phyloP scores from a whole-genome alignment of 2,329 filamentous ascomycete species.

The Aureobasidium sp. region DNA sequence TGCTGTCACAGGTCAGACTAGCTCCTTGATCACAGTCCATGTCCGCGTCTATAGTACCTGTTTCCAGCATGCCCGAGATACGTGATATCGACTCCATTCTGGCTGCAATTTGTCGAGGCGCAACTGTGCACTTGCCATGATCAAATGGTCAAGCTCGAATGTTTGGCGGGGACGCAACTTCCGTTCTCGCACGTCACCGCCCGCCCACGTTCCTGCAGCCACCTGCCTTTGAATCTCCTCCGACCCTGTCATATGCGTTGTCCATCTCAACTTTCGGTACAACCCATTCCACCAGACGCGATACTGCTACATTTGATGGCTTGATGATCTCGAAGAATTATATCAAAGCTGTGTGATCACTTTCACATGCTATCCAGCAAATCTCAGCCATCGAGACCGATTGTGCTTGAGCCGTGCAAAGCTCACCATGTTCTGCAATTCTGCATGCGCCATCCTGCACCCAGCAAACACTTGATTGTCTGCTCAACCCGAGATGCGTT shows the following conservation, averaged over 20 bases:
- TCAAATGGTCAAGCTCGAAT: conserved; percentile 2
- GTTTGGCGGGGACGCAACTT: conserved; percentile 1
- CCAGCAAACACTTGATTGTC: conserved; percentile 60
- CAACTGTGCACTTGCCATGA: not conserved
- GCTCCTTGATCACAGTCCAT: not conserved
- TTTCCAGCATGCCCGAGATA: conserved; percentile 90
- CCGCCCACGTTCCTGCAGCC: not conserved
- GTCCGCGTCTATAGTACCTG: conserved; percentile 48
- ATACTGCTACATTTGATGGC: not conserved
- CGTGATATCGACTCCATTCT: conserved; percentile 91
- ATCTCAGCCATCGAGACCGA: conserved; percentile 18
- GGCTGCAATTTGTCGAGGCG: not conserved
- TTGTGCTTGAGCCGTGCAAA: conserved; percentile 31
- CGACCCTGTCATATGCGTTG: not conserved
- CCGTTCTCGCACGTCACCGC: not conserved
- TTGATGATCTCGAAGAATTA: not conserved
- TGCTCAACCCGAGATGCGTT: conserved; percentile 60
- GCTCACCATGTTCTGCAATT: conserved; percentile 50
- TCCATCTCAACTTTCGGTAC: not conserved
- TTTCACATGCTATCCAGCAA: not conserved
- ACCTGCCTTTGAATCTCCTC: not conserved
- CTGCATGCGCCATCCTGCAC: conserved; percentile 47
- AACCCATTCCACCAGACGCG: not conserved
- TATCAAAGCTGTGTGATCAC: not conserved
- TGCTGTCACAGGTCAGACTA: conserved; percentile 44